Base-by-base conservation (phyloP, 2,329 filamentous ascomycete genomes). In the Sarocladiaceae sp. region DNA sequence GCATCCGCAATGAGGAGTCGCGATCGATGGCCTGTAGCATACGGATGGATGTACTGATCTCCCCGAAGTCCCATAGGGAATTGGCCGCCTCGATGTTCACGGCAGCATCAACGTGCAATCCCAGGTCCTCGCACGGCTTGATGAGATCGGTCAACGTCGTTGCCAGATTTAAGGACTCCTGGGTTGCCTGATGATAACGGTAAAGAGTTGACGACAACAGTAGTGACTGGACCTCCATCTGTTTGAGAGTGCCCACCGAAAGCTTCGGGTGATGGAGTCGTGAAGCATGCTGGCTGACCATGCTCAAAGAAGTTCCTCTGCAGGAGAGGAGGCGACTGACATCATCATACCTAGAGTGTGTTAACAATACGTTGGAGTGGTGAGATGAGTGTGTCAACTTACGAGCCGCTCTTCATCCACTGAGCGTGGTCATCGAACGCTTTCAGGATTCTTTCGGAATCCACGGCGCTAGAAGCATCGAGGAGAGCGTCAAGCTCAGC, bases 21-120 rank as follows among this genome's bases (percentile, higher is more conserved):
- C 52, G 56, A 45, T 85, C 76, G 10, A 96, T 74, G 33, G 79
- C 76, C 55, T 91, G 85, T 16, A 97, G 77, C 75, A 97, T 90
- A 29, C 83, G 78, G 48, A 98, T 95, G 0, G 93, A 95, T 0
- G 87, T 80, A 16, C 83, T 80, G 69, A 88, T 87, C 62, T 98
- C 91, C 11, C 89, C 89, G 58, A 95, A 85, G 50, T 94, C 88
- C 91, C 93, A 98, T 1, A 98, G 69, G 6, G 94, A 88, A 55
- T 85, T 88, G 10, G 94, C 90, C 6, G 87, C 79, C 61, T 97
- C 93, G 44, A 91, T 78, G 50, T 83, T 81, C 31, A 89, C 79
- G 11, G 82, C 82, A 11, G 82, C 85, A 56, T 89, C 84, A 34
- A 96, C 79, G 46, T 82, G 77, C 2, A 97, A 66, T 0, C 85